These are phyloP conservation scores for Boletus patriciae DNA, from an alignment of 768 basidiomycete genomes.

Conservation along the genomic window DNA sequence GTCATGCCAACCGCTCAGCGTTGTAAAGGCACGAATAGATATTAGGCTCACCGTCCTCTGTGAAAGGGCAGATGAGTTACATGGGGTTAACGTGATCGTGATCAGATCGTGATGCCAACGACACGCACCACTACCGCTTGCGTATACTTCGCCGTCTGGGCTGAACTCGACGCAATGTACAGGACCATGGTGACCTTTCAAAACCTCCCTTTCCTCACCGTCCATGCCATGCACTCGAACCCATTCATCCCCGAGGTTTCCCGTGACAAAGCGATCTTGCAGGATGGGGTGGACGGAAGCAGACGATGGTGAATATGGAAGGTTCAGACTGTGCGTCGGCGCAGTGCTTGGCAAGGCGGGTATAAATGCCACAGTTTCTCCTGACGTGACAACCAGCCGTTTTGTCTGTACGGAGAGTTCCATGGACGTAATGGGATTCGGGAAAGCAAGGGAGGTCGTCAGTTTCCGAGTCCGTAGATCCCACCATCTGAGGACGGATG, in stretches of 20 bases:
- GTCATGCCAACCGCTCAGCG: slow-evolving; percentile 8
- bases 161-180: slow-evolving; percentile 93
- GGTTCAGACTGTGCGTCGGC: slow-evolving; percentile 70
- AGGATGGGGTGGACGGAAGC: slow-evolving; percentile 91
- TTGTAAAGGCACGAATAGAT: neutral
- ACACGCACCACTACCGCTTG: slow-evolving; percentile 89
- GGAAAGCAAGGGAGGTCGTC: slow-evolving; percentile 68
- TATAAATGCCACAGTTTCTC: slow-evolving; percentile 90
- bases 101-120: slow-evolving; percentile 11
- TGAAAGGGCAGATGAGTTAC: slow-evolving; percentile 29
- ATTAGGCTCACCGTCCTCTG: slow-evolving; percentile 69
- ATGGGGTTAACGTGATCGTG: slow-evolving; percentile 2
- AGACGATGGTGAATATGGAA: slow-evolving; percentile 88
- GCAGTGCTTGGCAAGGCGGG: slow-evolving; percentile 64
- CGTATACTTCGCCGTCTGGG: slow-evolving; percentile 97
- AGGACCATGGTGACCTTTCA: slow-evolving; percentile 97
- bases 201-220: slow-evolving; percentile 86
- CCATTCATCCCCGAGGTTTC: slow-evolving; percentile 91
- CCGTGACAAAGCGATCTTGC: slow-evolving; percentile 91
- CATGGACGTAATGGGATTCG: slow-evolving; percentile 89
- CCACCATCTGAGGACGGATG: slow-evolving; percentile 77
- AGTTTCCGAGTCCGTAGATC: slow-evolving; percentile 79
- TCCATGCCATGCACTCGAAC: slow-evolving; percentile 90
- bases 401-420: slow-evolving; percentile 82
- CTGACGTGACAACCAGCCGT: slow-evolving; percentile 86